Base-by-base conservation (phyloP, 495 filamentous ascomycete species). In the Trichoderma erinaceum region DNA sequence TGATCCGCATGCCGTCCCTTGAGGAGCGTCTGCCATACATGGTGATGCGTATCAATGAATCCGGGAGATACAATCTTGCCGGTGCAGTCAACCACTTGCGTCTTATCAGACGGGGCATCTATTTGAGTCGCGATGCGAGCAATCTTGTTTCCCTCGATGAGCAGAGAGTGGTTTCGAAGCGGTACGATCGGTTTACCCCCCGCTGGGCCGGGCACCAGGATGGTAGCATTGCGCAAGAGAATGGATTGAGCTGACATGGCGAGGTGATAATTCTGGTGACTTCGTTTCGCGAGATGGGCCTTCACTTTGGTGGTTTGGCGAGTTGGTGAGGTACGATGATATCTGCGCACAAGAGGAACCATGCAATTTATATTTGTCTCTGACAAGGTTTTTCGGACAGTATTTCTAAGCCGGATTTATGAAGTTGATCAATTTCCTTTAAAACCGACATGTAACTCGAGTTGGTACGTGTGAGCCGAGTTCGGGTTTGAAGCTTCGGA, bases 31-130 rank as follows among this genome's bases (percentile, higher is more conserved):
- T 87, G 84, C 84, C 83, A 88, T 11, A 84, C 73, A 76, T 88
- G 85, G 32, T 83, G 81, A 69, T 87, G 86, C 0, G 86, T 87
- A 69, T 87, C 84, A 50, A 87, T 74, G 72, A 88, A 87, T 0
- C 86, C 86, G 2, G 86, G 85, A 0, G 79, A 80, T 38, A 88
- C 75, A 41, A 88, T 85, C 73, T 85, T 86, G 69, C 78, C 76
- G 0, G 77, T 82, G 63, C 80, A 84, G 70, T 87, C 82, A 18
- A 88, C 77, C 41, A 82, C 66, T n/a, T 43, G 41, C 15, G 41
- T 71, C 67, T 76, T 80, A n/a, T 84, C 81, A 58, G 78, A 75
- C 15, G 75, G 84, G 8, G 81, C 77, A 27, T 81, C 77, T 76
- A 77, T 84, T 35, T 83, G 78, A 67, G 78, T 80, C 12, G 70